Base-by-base conservation (phyloP, 2,329 filamentous ascomycete species). In the Alternaria sp. region DNA sequence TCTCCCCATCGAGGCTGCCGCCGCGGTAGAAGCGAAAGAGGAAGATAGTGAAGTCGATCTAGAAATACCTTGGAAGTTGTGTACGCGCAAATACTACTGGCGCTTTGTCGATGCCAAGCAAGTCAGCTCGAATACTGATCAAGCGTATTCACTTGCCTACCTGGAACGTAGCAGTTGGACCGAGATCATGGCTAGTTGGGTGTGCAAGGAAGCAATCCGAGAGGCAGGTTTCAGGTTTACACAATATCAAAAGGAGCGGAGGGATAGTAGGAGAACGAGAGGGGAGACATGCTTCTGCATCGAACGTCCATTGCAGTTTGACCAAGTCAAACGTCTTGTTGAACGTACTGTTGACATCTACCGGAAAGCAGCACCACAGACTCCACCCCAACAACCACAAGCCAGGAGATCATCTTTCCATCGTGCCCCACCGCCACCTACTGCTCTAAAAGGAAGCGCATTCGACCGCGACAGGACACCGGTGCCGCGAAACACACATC, bases 281-380 rank as follows among this genome's bases (percentile, higher is more conserved):
- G 71, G 78, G 23, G 78, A 80, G 52, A 75, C 75, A 0, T 77
- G 73, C 65, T 80, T 80, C 59, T 72, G 69, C 52, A 78, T 81
- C 25, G 68, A 77, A 51, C 69, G 67, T 23, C 67, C 77, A 5
- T 65, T 81, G 23, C 75, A 75, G 12, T 81, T 79, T 47, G 70
- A 72, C 9, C 71, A 80, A 67, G 67, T 81, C 26, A 73, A 77
- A 43, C 65, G 60, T 6, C 76, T 81, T 9, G 78, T 81, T 4
- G 79, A 81, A 63, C 73, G 78, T n/a, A 80, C 78, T 2, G 77
- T 80, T 5, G 75, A 79, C 21, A 69, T 80, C 5, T 80, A 76
- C 40, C 73, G 78, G 11, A 68, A 73, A 46, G 74, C 57, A 25
- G 66, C 68, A 47, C 65, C 70, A 36, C 62, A 54, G n/a, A 62